A percentile compares a stretch with the other conserved stretches of the same genome.
phyloP scores from a whole-genome alignment of 2,329 filamentous ascomycete genomes.

The Didymosphaeria variabile region DNA sequence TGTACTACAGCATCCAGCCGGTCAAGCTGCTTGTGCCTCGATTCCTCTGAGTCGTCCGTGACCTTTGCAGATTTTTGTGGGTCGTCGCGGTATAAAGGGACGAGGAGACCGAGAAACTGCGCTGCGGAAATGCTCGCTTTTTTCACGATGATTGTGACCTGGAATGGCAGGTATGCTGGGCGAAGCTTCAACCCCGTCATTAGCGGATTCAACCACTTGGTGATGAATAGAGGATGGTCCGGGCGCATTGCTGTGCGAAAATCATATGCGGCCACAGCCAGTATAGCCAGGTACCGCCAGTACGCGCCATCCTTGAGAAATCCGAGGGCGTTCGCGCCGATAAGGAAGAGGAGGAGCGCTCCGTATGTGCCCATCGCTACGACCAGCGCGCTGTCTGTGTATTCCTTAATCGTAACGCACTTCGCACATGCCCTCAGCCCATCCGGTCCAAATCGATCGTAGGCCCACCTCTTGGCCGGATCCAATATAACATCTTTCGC shows the following conservation, averaged over 20 bases:
- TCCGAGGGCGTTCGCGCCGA: conserved; percentile 47
- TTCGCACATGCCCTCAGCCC: conserved; percentile 63
- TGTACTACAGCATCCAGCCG: conserved; percentile 69
- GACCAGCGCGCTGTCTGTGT: conserved; percentile 69
- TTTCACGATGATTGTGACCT: conserved; percentile 78
- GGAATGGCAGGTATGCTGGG: conserved; percentile 81
- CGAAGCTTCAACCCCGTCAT: conserved; percentile 54
- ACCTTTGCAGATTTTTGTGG: conserved; percentile 29
- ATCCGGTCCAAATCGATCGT: conserved; percentile 81
- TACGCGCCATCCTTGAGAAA: conserved; percentile 46
- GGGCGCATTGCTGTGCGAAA: conserved; percentile 65
- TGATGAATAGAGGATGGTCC: conserved; percentile 54
- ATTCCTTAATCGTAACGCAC: conserved; percentile 76
- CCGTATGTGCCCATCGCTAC: conserved; percentile 37
- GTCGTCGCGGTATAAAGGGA: conserved; percentile 46
- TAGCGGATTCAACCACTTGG: conserved; percentile 59
- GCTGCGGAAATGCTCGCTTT: conserved; percentile 76
- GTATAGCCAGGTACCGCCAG: conserved; percentile 62
- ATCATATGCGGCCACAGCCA: conserved; percentile 65
- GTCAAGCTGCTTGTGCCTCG: conserved; percentile 68
- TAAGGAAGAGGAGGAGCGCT: conserved; percentile 36
- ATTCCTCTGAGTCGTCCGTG: conserved; percentile 40
- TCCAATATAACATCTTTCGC: conserved; percentile 89
- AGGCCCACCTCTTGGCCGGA: conserved; percentile 78
- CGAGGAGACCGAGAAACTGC: conserved; percentile 46